phyloP scores from a whole-genome alignment of 1,284 basidiomycete species.

The Ustilago esculenta region DNA sequence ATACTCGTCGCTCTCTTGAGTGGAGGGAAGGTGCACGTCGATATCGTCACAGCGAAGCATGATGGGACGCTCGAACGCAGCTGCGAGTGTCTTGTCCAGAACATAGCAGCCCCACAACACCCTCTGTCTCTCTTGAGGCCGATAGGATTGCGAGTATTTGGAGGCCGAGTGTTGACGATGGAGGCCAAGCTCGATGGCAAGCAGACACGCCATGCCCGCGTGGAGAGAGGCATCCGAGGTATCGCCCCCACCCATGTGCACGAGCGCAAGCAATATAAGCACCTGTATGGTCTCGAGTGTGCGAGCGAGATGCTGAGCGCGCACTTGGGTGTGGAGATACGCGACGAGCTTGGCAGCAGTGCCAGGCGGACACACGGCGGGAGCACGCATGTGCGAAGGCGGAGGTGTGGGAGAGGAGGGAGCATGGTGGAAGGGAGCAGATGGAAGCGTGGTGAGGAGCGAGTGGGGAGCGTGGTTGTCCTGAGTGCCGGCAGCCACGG shows the following conservation, averaged over 20 bases:
- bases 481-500: conserved; percentile 12
- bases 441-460: not conserved
- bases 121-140: conserved; percentile 11
- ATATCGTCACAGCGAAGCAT: conserved; percentile 14
- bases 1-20: conserved; percentile 20
- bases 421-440: not conserved
- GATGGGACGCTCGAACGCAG: conserved; percentile 17
- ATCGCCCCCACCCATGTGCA: conserved; percentile 6
- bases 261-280: conserved; percentile 4
- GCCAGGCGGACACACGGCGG: conserved; percentile 3
- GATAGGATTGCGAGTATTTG: not conserved
- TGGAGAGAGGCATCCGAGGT: conserved; percentile 4
- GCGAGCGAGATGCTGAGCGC: not conserved
- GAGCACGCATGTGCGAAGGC: not conserved
- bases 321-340: conserved; percentile 2
- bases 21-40: conserved; percentile 7
- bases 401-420: not conserved
- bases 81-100: conserved; percentile 21
- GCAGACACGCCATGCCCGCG: conserved; percentile 2
- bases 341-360: conserved; percentile 7
- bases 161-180: not conserved
- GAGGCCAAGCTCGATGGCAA: conserved; percentile 8
- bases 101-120: conserved; percentile 27
- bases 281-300: conserved; percentile 8
- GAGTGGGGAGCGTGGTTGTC: not conserved